Conservation (phyloP, 2,329 filamentous ascomycete species). For the Daldinia sp. region DNA sequence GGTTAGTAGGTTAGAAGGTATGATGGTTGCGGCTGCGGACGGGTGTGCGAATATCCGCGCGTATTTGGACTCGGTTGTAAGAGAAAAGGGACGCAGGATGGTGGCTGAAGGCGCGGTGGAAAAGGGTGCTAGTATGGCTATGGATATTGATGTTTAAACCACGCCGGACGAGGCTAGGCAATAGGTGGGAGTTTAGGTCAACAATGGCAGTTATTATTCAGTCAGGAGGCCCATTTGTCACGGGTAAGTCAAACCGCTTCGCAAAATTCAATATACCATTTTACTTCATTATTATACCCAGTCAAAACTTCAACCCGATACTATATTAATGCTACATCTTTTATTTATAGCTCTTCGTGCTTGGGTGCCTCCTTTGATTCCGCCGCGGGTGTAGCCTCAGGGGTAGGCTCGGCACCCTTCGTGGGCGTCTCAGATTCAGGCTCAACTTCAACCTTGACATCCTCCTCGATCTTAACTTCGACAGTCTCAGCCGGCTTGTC, state of each 20-base stretch:
- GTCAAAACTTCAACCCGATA: constrained; percentile 8
- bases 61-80: constrained; percentile 82
- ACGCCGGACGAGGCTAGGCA: background rate
- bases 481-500: constrained; percentile 56
- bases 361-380: constrained; percentile 32
- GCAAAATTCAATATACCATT: constrained; percentile 1
- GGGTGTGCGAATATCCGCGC: constrained; percentile 86
- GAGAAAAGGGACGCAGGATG: constrained; percentile 72
- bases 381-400: constrained; percentile 46
- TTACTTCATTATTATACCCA: constrained; percentile 27
- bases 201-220: constrained; percentile 10
- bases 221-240: background rate
- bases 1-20: constrained; percentile 81
- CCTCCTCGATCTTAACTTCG: constrained; percentile 49
- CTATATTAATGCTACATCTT: constrained; percentile 1
- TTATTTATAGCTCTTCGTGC: constrained; percentile 60
- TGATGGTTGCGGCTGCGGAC: constrained; percentile 91
- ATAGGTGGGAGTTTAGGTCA: background rate
- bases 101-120: constrained; percentile 63
- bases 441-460: constrained; percentile 44
- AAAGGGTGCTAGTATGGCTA: constrained; percentile 57
- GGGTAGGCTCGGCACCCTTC: constrained; percentile 48
- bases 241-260: constrained; percentile 24
- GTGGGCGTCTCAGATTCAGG: constrained; percentile 41
- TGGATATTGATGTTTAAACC: constrained; percentile 57